Base-by-base conservation (phyloP, 2,329 filamentous ascomycete species). In the Stylonectria norvegica region DNA sequence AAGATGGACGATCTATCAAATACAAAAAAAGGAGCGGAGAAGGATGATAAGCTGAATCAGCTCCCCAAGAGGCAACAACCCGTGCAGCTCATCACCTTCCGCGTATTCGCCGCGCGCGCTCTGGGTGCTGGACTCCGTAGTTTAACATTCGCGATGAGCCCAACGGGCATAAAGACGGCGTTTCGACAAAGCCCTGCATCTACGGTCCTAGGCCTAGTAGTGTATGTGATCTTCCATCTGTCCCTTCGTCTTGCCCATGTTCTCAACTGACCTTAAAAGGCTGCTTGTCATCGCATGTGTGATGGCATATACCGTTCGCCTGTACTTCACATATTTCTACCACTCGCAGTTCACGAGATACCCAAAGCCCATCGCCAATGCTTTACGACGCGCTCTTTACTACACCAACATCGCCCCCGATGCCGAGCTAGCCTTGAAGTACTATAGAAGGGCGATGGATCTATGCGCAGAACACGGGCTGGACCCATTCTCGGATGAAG, bases 401-500 rank as follows among this genome's bases (percentile, higher is more conserved):
- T 95, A 88, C 65, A 87, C 83, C 50, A 90, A 93, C 57, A 78
- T 85, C 49, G 73, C 79, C 27, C 76, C 85, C 4, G 84, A 95
- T 43, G 81, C 87, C 3, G 76, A 85, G 43, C 75, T 85, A 39
- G 90, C 91, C 1, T 72, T 94, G 43, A 85, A 88, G 52, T 88
- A 88, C 63, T 97, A 95, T 63, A 83, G 83, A 55, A 77, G 85
- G 50, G 89, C 90, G 3, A 71, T 97, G 42, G 73, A 82, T 47
- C 75, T 85, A 36, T 89, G 89, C 42, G 70, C 81, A 35, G 81
- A 88, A 56, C 59, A 85, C 36, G 81, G 82, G 0, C 79, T 98
- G 69, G 89, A 97, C 59, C 88, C 87, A 0, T 94, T 90, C 61
- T 90, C 86, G 4, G 86, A 96, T 54, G 90, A 96, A 61, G 83